Conservation (phyloP, 371 early-diverging fungal genomes). For the Cladochytrium tenue region DNA sequence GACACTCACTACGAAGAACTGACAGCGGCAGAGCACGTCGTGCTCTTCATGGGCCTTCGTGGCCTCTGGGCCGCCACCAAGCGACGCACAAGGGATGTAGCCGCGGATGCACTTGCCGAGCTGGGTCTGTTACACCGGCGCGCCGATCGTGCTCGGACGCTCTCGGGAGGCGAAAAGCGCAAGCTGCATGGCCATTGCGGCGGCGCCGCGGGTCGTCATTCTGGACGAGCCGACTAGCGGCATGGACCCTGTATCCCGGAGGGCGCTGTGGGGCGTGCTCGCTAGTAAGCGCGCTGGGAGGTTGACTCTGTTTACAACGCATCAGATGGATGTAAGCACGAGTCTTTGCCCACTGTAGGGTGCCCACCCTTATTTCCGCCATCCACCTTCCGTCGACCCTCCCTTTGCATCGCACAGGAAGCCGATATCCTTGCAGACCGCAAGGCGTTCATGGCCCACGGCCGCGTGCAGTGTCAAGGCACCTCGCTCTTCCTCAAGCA, state of each 20-base stretch:
- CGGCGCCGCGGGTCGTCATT: slow-evolving; percentile 33
- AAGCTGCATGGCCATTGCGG: slow-evolving; percentile 36
- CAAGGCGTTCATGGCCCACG: slow-evolving; percentile 67
- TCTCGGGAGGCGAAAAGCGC: slow-evolving; percentile 36
- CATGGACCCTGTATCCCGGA: slow-evolving; percentile 39
- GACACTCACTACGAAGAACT: slow-evolving; percentile 56
- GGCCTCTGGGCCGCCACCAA: slow-evolving; percentile 37
- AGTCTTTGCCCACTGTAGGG: slow-evolving; percentile 39
- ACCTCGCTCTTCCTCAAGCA: slow-evolving; percentile 61
- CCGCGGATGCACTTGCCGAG: slow-evolving; percentile 5
- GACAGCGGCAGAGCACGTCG: slow-evolving; percentile 62
- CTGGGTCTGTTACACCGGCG: slow-evolving; percentile 27
- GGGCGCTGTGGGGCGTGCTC: slow-evolving; percentile 35
- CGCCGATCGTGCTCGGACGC: slow-evolving; percentile 29
- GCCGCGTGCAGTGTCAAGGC: slow-evolving; percentile 61
- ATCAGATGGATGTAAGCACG: slow-evolving; percentile 46
- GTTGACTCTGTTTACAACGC: slow-evolving; percentile 42
- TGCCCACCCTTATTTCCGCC: too few species aligned
- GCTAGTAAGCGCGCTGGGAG: slow-evolving; percentile 17
- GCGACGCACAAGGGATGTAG: background rate
- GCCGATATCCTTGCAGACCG: slow-evolving; percentile 34
- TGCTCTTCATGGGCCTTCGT: slow-evolving; percentile 63
- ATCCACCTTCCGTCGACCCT: slow-evolving; percentile 29
- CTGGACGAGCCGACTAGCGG: slow-evolving; percentile 42
- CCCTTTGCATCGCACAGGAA: slow-evolving; percentile 43